These are phyloP conservation scores for Trichoderma endophyticum DNA, from an alignment of 2,329 filamentous ascomycete genomes.

Conservation along the genomic window DNA sequence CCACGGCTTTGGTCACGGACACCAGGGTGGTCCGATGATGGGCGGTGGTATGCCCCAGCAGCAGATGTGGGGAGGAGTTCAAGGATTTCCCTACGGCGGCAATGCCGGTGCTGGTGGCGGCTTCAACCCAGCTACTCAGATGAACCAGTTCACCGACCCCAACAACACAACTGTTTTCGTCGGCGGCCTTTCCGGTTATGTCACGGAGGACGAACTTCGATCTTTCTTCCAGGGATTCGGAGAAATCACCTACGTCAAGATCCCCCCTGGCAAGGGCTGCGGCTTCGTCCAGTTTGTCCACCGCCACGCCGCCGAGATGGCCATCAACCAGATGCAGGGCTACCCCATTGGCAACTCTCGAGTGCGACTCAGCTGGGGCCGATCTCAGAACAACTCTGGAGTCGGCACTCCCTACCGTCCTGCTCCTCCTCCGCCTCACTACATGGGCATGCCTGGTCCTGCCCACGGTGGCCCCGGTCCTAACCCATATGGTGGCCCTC, in stretches of 20 bases:
- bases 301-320: constrained; percentile 98
- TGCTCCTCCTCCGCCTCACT: constrained; percentile 66
- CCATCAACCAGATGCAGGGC: constrained; percentile 99
- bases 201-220: constrained; percentile 98
- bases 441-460: constrained; percentile 48
- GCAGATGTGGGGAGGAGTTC: constrained; percentile 42
- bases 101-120: constrained; percentile 27
- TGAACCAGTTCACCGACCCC: constrained; percentile 99
- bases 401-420: constrained; percentile 96
- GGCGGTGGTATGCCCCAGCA: constrained; percentile 42
- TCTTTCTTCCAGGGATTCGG: constrained; percentile 99
- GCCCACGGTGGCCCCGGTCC: constrained; percentile 38
- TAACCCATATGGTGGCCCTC: constrained; percentile 40
- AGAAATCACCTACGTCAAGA: constrained; percentile 99
- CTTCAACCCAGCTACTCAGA: constrained; percentile 54
- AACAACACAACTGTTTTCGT: constrained; percentile 99
- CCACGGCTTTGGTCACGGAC: constrained; percentile 42
- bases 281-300: constrained; percentile 99
- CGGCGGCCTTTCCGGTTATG: constrained; percentile 92
- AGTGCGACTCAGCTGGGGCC: constrained; percentile 94
- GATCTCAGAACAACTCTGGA: constrained; percentile 98
- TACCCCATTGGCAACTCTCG: constrained; percentile 99
- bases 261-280: constrained; percentile 97
- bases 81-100: constrained; percentile 37
- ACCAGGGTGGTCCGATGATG: constrained; percentile 46